Evolutionary conservation across 2,329 filamentous ascomycete species (phyloP), one percentile per base, ranked within the genome.

Genomic region (Magnaporthiopsis incrustans): DNA sequence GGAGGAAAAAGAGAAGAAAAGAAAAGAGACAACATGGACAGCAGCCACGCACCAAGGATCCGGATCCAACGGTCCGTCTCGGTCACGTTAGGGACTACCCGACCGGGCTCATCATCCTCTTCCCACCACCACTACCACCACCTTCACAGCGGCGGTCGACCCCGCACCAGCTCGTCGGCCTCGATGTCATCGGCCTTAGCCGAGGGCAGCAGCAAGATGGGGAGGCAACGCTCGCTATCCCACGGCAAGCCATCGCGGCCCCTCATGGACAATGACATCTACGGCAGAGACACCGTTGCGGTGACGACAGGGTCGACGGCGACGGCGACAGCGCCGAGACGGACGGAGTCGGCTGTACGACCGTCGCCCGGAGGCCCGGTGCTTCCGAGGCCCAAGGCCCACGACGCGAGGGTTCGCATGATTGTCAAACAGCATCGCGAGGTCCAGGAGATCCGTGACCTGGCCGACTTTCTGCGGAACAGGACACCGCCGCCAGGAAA

Each of bases 391-490:
- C 38, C 60, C 14, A n/a, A 30, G 60, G 30, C 38, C 35, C 18
- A 27, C 26, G 63, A 64, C 4, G 32, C 57, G 6, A 27, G 58
- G 26, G 11, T 64, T 38, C 63, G 63, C 57, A 60, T 64, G 58
- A 33, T 63, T n/a, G 38, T 63, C 25, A 62, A 59, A 22, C 59
- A 70, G 6, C 60, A 66, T 12, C 64, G 64, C 32, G 67, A 68
- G 62, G 67, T 67, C 56, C 69, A 73, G 64, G 70, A 67, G 35
- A 68, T 72, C 64, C 69, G 65, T 33, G 73, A 73, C 6, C 71
- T 84, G 60, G 74, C 79, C 57, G 77, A 81, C n/a, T 85, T 85
- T 65, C 70, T 85, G 59, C 78, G 75, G 64, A 80, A 77, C 57
- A 77, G 77, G 27, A 74, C 79, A 32, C 82, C 82, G 0, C 82